Evolutionary conservation across 768 basidiomycete genomes (phyloP).

Genomic region (Leucocoprinus birnbaumii): DNA sequence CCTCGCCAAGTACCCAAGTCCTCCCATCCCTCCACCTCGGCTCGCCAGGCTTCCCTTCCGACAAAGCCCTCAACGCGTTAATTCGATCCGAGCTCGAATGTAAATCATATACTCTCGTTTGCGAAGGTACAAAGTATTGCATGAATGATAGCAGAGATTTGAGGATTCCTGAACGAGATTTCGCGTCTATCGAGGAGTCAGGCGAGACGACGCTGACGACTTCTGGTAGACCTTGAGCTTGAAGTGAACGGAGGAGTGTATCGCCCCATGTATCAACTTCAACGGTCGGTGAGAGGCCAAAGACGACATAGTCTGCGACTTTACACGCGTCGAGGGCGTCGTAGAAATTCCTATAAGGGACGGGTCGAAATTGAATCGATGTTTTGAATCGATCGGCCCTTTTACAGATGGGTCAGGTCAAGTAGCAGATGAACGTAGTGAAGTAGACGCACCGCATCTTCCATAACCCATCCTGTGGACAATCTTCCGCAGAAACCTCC

Average conservation of each 20-base stretch:
- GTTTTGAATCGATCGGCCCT: constrained; percentile 92
- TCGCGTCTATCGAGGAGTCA: constrained; percentile 48
- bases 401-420: not conserved
- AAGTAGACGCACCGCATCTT: constrained; percentile 54
- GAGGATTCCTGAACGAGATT: constrained; percentile 63
- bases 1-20: constrained; percentile 68
- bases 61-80: constrained; percentile 72
- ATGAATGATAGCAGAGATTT: constrained; percentile 94
- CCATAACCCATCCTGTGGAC: constrained; percentile 56
- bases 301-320: constrained; percentile 87
- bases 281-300: constrained; percentile 73
- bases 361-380: constrained; percentile 80
- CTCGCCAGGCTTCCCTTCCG: constrained; percentile 80
- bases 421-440: constrained; percentile 4
- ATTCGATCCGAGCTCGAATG: constrained; percentile 60
- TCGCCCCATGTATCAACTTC: constrained; percentile 90
- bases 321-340: constrained; percentile 81
- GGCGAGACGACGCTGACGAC: constrained; percentile 74
- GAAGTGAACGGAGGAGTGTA: constrained; percentile 80
- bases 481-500: constrained; percentile 50
- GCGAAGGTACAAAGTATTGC: constrained; percentile 88
- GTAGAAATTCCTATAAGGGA: constrained; percentile 72
- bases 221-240: constrained; percentile 88
- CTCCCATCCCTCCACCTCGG: constrained; percentile 84
- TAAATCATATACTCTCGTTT: constrained; percentile 75